These are phyloP conservation scores for Solanum hybrid DNA, from an alignment of 305 asterid species.

Conservation along the genomic window DNA sequence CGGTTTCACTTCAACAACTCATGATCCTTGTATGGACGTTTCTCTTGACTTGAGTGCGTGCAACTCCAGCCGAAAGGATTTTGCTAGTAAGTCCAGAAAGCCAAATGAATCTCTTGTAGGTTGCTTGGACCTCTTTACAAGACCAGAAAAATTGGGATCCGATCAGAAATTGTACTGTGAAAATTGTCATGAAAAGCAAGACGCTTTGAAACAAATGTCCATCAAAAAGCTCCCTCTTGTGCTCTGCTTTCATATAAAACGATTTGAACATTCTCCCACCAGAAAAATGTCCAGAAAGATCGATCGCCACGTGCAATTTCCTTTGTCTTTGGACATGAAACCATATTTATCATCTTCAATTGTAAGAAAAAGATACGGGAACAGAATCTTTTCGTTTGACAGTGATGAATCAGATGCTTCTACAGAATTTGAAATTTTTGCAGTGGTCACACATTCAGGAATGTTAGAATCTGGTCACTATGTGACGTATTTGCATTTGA, in stretches of 20 bases:
- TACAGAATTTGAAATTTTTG: conserved; percentile 66
- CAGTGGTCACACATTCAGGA: conserved; percentile 75
- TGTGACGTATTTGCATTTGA: conserved; percentile 49
- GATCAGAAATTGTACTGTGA: no score
- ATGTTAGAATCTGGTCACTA: conserved; percentile 73
- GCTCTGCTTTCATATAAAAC: conserved; percentile 21
- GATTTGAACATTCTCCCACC: conserved; percentile 52
- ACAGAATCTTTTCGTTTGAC: conserved; percentile 45
- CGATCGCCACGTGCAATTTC: conserved; percentile 60
- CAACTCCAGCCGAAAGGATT: no score
- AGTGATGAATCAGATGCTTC: conserved; percentile 41
- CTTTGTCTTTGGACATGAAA: conserved; percentile 63
- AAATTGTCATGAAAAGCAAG: no score
- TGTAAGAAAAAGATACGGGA: conserved; percentile 51
- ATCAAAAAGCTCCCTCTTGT: no score
- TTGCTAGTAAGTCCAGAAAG: no score
- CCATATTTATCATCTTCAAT: conserved; percentile 61
- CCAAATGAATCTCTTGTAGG: no score
- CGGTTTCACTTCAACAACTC: conserved; percentile 65
- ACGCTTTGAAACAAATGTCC: no score
- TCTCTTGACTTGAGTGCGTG: no score
- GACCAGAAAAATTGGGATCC: no score
- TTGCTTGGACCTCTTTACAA: no score
- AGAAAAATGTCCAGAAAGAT: conserved; percentile 55
- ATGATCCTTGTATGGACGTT: conserved; percentile 29